Conservation (phyloP, 2,329 filamentous ascomycete genomes). For the Pyrenochaeta sp. region DNA sequence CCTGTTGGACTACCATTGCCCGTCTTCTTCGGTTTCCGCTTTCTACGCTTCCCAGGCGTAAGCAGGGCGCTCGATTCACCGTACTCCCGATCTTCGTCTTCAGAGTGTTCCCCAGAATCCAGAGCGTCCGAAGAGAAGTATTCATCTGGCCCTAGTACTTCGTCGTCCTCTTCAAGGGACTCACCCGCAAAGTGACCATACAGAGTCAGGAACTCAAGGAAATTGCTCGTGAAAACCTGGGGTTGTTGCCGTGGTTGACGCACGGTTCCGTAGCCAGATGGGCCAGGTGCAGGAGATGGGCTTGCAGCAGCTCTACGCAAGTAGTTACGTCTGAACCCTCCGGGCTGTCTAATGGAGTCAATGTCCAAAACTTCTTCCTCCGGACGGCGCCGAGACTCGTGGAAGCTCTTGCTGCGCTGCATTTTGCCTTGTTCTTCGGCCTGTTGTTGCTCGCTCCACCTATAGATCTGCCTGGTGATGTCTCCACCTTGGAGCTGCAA, state of each 20-base stretch:
- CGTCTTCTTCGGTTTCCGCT: slow-evolving; percentile 79
- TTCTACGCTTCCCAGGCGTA: slow-evolving; percentile 71
- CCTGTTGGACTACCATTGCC: slow-evolving; percentile 82
- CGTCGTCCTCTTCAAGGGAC: slow-evolving; percentile 95
- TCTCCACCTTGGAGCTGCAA: slow-evolving; percentile 92
- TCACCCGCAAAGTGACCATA: slow-evolving; percentile 99
- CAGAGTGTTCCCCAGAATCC: slow-evolving; percentile 62
- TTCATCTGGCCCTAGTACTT: slow-evolving; percentile 84
- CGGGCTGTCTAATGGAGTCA: slow-evolving; percentile 88
- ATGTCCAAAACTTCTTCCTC: slow-evolving; percentile 86
- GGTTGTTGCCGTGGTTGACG: slow-evolving; percentile 33
- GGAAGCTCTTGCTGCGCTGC: slow-evolving; percentile 88
- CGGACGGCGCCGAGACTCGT: slow-evolving; percentile 76
- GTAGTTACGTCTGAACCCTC: slow-evolving; percentile 92
- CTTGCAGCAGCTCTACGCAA: slow-evolving; percentile 78
- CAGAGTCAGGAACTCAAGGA: slow-evolving; percentile 92
- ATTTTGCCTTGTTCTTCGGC: slow-evolving; percentile 68
- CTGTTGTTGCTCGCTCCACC: slow-evolving; percentile 92
- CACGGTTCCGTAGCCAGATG: slow-evolving; percentile 52
- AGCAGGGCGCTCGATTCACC: slow-evolving; percentile 88
- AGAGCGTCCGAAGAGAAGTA: slow-evolving; percentile 86
- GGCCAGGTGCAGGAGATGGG: slow-evolving; percentile 60
- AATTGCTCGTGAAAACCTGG: slow-evolving; percentile 78
- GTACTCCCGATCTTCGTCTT: slow-evolving; percentile 73
- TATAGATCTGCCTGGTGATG: slow-evolving; percentile 92